Percentiles rank a stretch among this genome's conserved stretches.
These are phyloP conservation scores for Amanita jacksonii DNA, from an alignment of 768 basidiomycete species.

Conservation along the genomic window DNA sequence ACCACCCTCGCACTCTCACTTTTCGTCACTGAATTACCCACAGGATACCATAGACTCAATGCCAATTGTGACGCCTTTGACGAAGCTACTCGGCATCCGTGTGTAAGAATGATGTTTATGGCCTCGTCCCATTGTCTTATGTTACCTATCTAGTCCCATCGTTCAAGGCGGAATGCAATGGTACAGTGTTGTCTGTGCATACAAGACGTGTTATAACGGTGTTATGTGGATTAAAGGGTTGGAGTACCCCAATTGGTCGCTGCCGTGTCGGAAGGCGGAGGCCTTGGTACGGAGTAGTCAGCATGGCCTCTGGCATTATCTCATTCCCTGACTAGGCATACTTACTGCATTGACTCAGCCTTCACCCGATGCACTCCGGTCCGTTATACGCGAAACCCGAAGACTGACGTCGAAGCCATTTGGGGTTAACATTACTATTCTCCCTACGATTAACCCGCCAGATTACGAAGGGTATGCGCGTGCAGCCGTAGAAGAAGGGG, in stretches of 20 bases:
- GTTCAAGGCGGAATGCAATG: slow-evolving; percentile 92
- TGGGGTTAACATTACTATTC: slow-evolving; percentile 79
- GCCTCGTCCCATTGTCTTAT: not conserved
- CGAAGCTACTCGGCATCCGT: slow-evolving; percentile 54
- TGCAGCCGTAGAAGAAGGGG: slow-evolving; percentile 77
- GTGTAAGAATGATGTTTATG: slow-evolving; percentile 34
- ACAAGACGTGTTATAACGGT: not conserved
- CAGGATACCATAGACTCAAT: not conserved
- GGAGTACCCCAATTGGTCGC: slow-evolving; percentile 66
- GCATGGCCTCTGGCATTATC: not conserved
- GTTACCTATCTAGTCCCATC: slow-evolving; percentile 44
- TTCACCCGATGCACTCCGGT: slow-evolving; percentile 67
- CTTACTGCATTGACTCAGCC: slow-evolving; percentile 88
- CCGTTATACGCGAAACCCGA: slow-evolving; percentile 71
- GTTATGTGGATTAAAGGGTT: slow-evolving; percentile 40
- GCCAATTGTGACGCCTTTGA: slow-evolving; percentile 43
- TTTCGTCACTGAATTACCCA: too few relatives aligned
- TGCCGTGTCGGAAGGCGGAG: slow-evolving; percentile 78
- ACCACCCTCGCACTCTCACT: too few relatives aligned
- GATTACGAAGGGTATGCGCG: slow-evolving; percentile 81
- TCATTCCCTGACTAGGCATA: slow-evolving; percentile 39
- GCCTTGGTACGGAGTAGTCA: slow-evolving; percentile 47
- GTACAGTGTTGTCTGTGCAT: slow-evolving; percentile 24
- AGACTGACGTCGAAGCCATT: slow-evolving; percentile 65
- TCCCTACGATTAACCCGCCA: slow-evolving; percentile 85